Conservation (phyloP, 108 stramenopile species). For the Cylindrotheca fusiformis region DNA sequence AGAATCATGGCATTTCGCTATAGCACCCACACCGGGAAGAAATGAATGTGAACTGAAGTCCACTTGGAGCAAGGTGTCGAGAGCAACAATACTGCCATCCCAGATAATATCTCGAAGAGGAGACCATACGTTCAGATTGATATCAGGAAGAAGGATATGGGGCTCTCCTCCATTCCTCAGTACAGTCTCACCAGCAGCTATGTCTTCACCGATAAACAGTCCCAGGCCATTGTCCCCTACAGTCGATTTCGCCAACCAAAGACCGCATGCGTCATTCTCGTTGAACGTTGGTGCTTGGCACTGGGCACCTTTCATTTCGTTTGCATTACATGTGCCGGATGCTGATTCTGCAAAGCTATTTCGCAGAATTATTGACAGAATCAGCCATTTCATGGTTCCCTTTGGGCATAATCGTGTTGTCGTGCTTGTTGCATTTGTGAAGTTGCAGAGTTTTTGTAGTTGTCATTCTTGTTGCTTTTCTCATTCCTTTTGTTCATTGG, state of each 20-base stretch:
- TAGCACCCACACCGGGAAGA: neutral
- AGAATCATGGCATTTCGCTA: neutral
- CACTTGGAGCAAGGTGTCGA: neutral
- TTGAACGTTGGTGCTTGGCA: too few species aligned
- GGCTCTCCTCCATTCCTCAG: neutral
- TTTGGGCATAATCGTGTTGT: too few species aligned
- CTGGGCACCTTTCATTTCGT: too few species aligned
- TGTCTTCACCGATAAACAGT: neutral
- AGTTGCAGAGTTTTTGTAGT: too few species aligned
- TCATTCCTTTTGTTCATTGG: too few species aligned
- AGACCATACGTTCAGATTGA: neutral
- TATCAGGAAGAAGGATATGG: neutral
- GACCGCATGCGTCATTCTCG: neutral
- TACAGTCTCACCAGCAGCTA: neutral
- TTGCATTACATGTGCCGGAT: too few species aligned
- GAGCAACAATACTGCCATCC: neutral
- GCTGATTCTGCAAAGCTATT: too few species aligned
- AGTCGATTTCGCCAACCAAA: neutral
- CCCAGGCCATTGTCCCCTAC: neutral
- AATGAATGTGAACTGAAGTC: neutral
- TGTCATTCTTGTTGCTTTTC: too few species aligned
- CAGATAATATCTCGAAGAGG: neutral
- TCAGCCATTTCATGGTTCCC: too few species aligned
- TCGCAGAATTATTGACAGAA: too few species aligned
- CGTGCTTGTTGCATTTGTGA: too few species aligned